phyloP scores from a whole-genome alignment of 2,329 filamentous ascomycete species.

The Sporothrix euskadiensis region DNA sequence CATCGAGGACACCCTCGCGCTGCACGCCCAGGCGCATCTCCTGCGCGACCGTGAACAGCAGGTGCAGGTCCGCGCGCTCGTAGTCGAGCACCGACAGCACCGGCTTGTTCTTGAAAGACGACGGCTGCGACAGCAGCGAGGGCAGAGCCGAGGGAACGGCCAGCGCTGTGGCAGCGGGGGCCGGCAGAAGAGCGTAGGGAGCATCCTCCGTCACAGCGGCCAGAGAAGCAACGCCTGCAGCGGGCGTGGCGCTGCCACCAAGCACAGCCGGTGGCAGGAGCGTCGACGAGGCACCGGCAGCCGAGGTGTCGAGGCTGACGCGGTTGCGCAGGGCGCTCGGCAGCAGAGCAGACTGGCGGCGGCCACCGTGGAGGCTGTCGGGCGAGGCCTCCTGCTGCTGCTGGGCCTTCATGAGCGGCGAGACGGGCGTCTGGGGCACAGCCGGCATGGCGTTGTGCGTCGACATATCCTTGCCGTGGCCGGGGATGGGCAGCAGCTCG shows the following conservation, averaged over 20 bases:
- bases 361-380: conserved; percentile 31
- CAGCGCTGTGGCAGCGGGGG: neutral
- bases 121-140: conserved; percentile 70
- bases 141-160: conserved; percentile 48
- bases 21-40: conserved; percentile 97
- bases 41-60: conserved; percentile 93
- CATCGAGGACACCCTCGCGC: conserved; percentile 82
- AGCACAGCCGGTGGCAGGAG: conserved; percentile 25
- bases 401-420: conserved; percentile 60
- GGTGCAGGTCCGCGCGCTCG: conserved; percentile 79
- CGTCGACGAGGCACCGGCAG: conserved; percentile 27
- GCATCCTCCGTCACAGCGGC: neutral
- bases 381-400: conserved; percentile 38
- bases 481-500: conserved; percentile 55
- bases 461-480: conserved; percentile 74
- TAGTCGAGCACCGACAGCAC: conserved; percentile 93
- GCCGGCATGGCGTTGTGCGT: conserved; percentile 57
- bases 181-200: neutral
- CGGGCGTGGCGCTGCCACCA: conserved; percentile 32
- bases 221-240: conserved; percentile 50
- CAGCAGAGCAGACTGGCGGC: conserved; percentile 40
- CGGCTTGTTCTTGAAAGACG: conserved; percentile 85
- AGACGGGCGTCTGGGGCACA: conserved; percentile 48
- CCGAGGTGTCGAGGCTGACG: conserved; percentile 24
- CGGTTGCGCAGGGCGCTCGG: conserved; percentile 39